Evolutionary conservation across 352 stramenopile genomes (phyloP).

Genomic region (Pythium dissotocum): DNA sequence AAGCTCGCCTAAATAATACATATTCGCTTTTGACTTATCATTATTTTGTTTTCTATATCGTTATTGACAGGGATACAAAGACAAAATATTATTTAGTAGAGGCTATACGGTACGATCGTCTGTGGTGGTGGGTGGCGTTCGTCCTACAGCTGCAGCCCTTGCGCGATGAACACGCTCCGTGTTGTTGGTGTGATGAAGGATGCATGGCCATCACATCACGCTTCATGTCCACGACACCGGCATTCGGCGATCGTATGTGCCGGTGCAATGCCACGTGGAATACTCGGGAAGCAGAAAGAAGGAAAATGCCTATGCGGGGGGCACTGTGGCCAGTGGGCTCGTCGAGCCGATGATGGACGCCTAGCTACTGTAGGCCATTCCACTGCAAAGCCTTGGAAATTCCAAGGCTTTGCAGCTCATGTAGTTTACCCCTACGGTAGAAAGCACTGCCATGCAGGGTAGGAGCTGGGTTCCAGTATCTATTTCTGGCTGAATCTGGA

Average conservation of each 20-base stretch:
- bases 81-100: neutral
- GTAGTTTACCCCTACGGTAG: too few species aligned
- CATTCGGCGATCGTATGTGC: neutral
- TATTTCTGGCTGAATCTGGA: too few species aligned
- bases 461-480: too few species aligned
- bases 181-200: neutral
- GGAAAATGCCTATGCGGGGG: too few species aligned
- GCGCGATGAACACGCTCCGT: neutral
- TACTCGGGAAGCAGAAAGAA: neutral
- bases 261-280: neutral
- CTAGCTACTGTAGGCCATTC: too few species aligned
- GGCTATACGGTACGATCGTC: neutral
- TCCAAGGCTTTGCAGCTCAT: too few species aligned
- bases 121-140: neutral
- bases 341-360: too few species aligned
- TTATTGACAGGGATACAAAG: neutral
- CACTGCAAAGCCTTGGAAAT: too few species aligned
- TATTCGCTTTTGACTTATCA: neutral
- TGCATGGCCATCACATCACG: neutral
- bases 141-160: neutral
- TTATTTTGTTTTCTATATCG: neutral
- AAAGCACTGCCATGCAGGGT: too few species aligned
- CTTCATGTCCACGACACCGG: neutral
- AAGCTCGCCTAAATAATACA: conserved; percentile 7
- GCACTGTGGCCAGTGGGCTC: too few species aligned